phyloP scores from a whole-genome alignment of 306 rosid species.

The Alnus rubra region DNA sequence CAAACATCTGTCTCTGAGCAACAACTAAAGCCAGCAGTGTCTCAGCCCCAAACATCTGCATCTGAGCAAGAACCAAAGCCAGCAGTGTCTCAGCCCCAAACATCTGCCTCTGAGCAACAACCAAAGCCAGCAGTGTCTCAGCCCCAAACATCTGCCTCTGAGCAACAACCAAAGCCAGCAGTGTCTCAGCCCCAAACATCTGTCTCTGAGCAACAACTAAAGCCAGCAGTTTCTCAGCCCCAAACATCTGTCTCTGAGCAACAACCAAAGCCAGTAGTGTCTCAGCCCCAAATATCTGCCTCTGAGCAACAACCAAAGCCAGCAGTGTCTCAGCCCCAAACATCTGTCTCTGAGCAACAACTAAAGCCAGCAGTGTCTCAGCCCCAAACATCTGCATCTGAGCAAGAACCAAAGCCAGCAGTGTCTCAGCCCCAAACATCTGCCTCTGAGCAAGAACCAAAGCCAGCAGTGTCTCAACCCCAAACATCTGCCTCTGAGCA shows the following conservation, averaged over 20 bases:
- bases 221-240: conserved; percentile 24
- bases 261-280: conserved; percentile 24
- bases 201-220: conserved; percentile 29
- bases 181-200: conserved; percentile 29
- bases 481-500: conserved; percentile 26
- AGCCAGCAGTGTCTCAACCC: conserved; percentile 25
- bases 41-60: conserved; percentile 29
- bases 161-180: conserved; percentile 30
- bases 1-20: conserved; percentile 26
- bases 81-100: conserved; percentile 24
- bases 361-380: conserved; percentile 24
- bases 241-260: conserved; percentile 26
- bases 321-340: conserved; percentile 24
- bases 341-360: conserved; percentile 30
- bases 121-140: conserved; percentile 25
- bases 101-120: conserved; percentile 30
- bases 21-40: conserved; percentile 24
- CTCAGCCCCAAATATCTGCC: conserved; percentile 29
- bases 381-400: conserved; percentile 24
- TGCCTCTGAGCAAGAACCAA: conserved; percentile 29
- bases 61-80: conserved; percentile 32
- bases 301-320: conserved; percentile 32
- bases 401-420: conserved; percentile 30
- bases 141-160: conserved; percentile 24
- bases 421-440: conserved; percentile 29